These are phyloP conservation scores for Andrographis paniculata DNA, from an alignment of 305 asterid genomes.

Conservation along the genomic window DNA sequence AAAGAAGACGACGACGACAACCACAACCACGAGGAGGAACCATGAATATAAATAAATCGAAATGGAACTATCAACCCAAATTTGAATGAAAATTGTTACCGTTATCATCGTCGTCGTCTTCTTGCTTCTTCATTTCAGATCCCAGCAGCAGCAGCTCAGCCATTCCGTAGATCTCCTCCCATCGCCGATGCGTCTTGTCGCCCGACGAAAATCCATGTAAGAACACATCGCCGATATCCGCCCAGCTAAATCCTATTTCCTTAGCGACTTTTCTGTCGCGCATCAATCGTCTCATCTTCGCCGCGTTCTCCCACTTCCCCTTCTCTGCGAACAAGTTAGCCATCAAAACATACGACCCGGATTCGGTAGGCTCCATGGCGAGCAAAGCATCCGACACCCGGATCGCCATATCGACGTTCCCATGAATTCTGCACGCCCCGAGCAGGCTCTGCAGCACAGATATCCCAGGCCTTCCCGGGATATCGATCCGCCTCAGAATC, in stretches of 20 bases:
- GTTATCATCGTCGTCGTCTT: too few relatives aligned
- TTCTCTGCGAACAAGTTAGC: slow-evolving; percentile 81
- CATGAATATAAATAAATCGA: too few relatives aligned
- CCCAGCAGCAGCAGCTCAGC: slow-evolving; percentile 53
- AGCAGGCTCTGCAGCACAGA: slow-evolving; percentile 76
- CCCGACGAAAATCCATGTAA: slow-evolving; percentile 78
- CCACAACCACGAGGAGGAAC: too few relatives aligned
- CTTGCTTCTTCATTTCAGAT: slow-evolving; percentile 51
- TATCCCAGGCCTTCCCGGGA: slow-evolving; percentile 73
- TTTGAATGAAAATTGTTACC: too few relatives aligned
- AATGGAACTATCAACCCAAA: too few relatives aligned
- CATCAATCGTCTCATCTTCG: slow-evolving; percentile 65
- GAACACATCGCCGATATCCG: slow-evolving; percentile 43
- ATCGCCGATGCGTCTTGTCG: slow-evolving; percentile 56
- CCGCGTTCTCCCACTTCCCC: slow-evolving; percentile 84
- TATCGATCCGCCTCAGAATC: slow-evolving; percentile 40
- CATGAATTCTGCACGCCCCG: slow-evolving; percentile 63
- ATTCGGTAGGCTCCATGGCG: slow-evolving; percentile 53
- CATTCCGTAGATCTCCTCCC: slow-evolving; percentile 54
- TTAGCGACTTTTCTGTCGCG: slow-evolving; percentile 55
- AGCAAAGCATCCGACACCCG: slow-evolving; percentile 48
- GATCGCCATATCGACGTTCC: slow-evolving; percentile 60
- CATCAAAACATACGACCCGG: slow-evolving; percentile 79
- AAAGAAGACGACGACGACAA: too few relatives aligned
- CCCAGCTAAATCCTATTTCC: slow-evolving; percentile 86